Evolutionary conservation across 164 flowering plant genomes (phyloP).

Genomic region (Macadamia integrifolia): DNA sequence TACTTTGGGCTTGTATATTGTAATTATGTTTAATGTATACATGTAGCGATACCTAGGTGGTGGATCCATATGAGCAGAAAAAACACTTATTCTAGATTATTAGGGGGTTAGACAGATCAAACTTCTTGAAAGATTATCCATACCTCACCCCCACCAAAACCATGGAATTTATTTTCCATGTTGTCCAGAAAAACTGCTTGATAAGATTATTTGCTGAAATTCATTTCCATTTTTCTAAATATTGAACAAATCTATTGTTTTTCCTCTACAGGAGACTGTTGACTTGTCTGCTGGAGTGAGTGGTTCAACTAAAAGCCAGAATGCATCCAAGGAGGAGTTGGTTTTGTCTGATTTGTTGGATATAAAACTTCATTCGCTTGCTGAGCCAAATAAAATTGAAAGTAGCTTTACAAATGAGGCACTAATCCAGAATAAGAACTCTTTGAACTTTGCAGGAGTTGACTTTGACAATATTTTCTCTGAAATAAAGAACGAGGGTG

Average conservation of each 20-base stretch:
- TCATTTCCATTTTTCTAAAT: not conserved
- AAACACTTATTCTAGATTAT: no score
- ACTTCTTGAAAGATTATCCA: no score
- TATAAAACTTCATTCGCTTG: constrained; percentile 45
- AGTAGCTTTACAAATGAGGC: constrained; percentile 12
- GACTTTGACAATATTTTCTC: constrained; percentile 45
- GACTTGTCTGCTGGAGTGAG: constrained; percentile 17
- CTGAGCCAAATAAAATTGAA: constrained; percentile 22
- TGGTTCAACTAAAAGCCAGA: constrained; percentile 29
- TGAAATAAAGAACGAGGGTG: constrained; percentile 20
- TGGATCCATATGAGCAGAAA: no score
- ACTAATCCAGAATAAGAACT: constrained; percentile 17
- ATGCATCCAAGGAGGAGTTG: constrained; percentile 24
- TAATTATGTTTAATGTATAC: no score
- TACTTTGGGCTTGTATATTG: no score
- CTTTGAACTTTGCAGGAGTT: constrained; percentile 38
- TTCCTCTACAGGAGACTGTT: constrained; percentile 51
- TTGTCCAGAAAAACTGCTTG: not conserved
- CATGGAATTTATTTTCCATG: no score
- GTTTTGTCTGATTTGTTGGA: constrained; percentile 48
- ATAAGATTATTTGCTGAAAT: not conserved
- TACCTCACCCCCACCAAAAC: no score
- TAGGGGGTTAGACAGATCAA: no score
- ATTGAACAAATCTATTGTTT: constrained; percentile 1
- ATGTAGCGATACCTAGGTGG: no score